Base-by-base conservation (phyloP, 169 alveolate species). In the Perkinsus chesapeaki region DNA sequence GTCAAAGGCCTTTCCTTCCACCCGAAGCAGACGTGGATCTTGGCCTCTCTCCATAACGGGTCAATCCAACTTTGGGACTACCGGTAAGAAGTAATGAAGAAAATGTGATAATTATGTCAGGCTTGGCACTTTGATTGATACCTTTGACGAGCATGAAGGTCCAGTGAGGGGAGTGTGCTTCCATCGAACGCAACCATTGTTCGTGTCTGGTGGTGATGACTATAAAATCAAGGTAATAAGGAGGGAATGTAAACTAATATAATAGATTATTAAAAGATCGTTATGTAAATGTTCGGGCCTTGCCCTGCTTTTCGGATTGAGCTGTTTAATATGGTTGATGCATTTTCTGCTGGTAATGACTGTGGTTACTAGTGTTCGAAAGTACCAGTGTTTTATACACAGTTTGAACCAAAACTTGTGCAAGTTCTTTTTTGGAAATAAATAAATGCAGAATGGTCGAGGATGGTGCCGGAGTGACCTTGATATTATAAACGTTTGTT, bases 141-240 rank as follows among this genome's bases (percentile, higher is more conserved):
- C 93, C 60, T 96, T 96, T 73, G 96, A 96, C 93, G 99, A 98
- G 39, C 99, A 98, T 94, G 99, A 97, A 73, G 99, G 99, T 0
- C 99, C 99, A 0, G 99, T 98, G 31, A 98, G 99, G 93, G 98
- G 99, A 39, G 97, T 98, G 0, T 97, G 97, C 94, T 99, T 99
- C 94, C 99, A 99, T 95, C 95, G 96, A 16, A 95, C 98, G 60
- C 99, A 98, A 95, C 99, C 99, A n/a, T 96, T 99, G 91, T 99
- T 99, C 43, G 98, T 97, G n/a, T 97, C 99, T 47, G 99, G 99
- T 9, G 99, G 99, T 91, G 99, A 99, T 94, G 99, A 99, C 94
- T 97, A 97, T 96, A 98, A 98, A 93, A 98, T 99, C 36, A 98
- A 97, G 92, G 97, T 97, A 34, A 60, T n/a, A n/a, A n/a, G n/a